phyloP scores from a whole-genome alignment of 768 basidiomycete species.

The Tephrocybe sp. region DNA sequence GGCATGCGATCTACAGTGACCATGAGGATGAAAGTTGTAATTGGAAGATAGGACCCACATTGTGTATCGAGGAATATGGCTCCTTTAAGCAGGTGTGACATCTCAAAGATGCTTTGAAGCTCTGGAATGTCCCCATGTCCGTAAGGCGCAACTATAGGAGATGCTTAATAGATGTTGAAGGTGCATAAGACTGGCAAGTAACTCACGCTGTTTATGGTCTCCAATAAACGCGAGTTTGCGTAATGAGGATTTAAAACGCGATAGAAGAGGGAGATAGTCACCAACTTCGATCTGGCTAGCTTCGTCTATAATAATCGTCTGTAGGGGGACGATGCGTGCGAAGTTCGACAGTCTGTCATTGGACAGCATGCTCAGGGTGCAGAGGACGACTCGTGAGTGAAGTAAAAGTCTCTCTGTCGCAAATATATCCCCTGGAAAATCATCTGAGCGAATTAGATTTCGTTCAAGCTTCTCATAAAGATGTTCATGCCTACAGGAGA shows the following conservation, averaged over 20 bases:
- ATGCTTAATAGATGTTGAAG: neutral
- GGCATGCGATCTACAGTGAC: constrained; percentile 65
- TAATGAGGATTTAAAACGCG: constrained; percentile 29
- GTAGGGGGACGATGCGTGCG: constrained; percentile 28
- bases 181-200: constrained; percentile 16
- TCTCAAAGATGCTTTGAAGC: constrained; percentile 62
- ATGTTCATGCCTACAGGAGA: constrained; percentile 63
- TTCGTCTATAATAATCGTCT: constrained; percentile 48
- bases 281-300: constrained; percentile 55
- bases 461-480: constrained; percentile 46
- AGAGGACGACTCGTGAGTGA: constrained; percentile 54
- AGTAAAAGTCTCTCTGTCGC: constrained; percentile 24
- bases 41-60: constrained; percentile 45
- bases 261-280: constrained; percentile 39
- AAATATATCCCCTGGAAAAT: constrained; percentile 20
- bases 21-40: no score
- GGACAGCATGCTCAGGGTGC: constrained; percentile 67
- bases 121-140: constrained; percentile 49
- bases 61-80: constrained; percentile 57
- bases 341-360: constrained; percentile 23
- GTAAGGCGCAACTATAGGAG: constrained; percentile 56
- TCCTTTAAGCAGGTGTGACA: constrained; percentile 39
- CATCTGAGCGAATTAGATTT: constrained; percentile 48
- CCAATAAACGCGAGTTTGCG: constrained; percentile 50
- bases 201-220: constrained; percentile 49